These are phyloP conservation scores for Anthracocystis panici-leucophaei DNA, from an alignment of 1,284 basidiomycete genomes.

Conservation along the genomic window DNA sequence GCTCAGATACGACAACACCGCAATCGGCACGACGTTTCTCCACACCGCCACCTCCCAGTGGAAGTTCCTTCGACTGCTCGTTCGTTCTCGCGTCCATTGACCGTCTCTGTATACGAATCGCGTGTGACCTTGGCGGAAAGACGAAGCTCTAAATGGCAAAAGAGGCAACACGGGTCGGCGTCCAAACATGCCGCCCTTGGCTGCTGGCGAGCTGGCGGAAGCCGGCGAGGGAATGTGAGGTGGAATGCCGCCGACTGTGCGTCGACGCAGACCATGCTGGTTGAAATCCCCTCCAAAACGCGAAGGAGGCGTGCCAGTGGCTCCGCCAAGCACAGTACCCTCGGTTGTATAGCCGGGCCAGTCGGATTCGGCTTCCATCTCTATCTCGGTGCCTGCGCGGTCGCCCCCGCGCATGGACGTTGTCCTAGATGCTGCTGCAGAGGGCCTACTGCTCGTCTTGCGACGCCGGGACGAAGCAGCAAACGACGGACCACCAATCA, in stretches of 20 bases:
- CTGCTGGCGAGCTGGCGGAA: neutral
- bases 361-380: conserved; percentile 39
- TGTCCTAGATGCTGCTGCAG: neutral
- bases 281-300: neutral
- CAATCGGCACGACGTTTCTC: conserved; percentile 65
- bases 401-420: neutral
- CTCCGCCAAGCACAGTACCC: conserved; percentile 22
- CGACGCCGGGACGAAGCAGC: conserved; percentile 20
- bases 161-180: conserved; percentile 20
- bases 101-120: conserved; percentile 23
- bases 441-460: conserved; percentile 8
- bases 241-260: conserved; percentile 1
- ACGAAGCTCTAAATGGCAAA: conserved; percentile 19
- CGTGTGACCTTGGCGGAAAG: conserved; percentile 21
- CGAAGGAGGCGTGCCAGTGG: conserved; percentile 7
- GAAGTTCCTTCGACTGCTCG: conserved; percentile 58
- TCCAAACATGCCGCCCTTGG: neutral
- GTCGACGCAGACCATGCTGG: conserved; percentile 18
- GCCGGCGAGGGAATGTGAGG: neutral
- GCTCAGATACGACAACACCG: conserved; percentile 59
- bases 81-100: conserved; percentile 26
- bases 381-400: conserved; percentile 27
- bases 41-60: conserved; percentile 68
- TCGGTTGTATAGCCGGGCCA: conserved; percentile 45
- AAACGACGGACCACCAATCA: conserved; percentile 56